Evolutionary conservation across 1,284 basidiomycete genomes (phyloP).

Genomic region (Cronartium quercuum): DNA sequence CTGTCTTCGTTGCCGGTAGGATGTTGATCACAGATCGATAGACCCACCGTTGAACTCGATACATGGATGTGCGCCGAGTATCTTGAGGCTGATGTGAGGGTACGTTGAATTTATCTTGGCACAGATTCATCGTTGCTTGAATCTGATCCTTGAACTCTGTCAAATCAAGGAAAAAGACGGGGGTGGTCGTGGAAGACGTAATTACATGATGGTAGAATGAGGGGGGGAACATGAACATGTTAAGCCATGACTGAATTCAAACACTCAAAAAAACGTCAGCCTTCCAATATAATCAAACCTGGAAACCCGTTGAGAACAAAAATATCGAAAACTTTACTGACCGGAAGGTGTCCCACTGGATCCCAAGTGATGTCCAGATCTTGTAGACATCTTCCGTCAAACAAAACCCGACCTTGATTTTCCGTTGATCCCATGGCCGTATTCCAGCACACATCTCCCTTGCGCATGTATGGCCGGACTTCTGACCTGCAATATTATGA

Average conservation of each 20-base stretch:
- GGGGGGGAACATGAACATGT: constrained; percentile 49
- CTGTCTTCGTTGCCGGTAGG: background rate
- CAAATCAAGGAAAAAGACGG: constrained; percentile 30
- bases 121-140: constrained; percentile 48
- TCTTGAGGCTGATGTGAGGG: constrained; percentile 47
- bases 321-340: constrained; percentile 3
- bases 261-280: background rate
- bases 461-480: constrained; percentile 46
- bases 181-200: constrained; percentile 43
- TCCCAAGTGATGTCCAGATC: constrained; percentile 49
- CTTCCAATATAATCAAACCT: background rate
- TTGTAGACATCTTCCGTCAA: constrained; percentile 48
- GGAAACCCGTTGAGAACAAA: background rate
- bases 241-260: constrained; percentile 46
- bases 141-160: constrained; percentile 43
- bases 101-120: constrained; percentile 50
- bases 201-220: constrained; percentile 51
- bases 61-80: constrained; percentile 30
- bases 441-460: constrained; percentile 51
- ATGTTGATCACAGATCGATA: constrained; percentile 49
- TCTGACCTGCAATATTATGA: constrained; percentile 41
- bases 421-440: constrained; percentile 47
- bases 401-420: constrained; percentile 47
- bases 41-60: constrained; percentile 50
- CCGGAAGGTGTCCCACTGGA: constrained; percentile 50